These are phyloP conservation scores for Linaria vulgaris DNA, from an alignment of 257 asterid species.

Conservation along the genomic window DNA sequence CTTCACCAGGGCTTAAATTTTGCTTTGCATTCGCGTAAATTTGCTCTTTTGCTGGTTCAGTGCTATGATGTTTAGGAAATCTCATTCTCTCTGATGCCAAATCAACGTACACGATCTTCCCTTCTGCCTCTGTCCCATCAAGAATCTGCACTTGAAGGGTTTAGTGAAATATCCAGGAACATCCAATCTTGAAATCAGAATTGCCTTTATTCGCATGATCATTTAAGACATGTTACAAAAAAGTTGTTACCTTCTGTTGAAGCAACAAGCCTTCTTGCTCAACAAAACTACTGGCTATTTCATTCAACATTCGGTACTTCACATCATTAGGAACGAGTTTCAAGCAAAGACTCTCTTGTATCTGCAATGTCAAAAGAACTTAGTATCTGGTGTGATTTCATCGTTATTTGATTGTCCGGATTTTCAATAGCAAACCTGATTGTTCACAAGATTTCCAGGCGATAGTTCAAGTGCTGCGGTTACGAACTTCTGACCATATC, in stretches of 20 bases:
- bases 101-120: slow-evolving; percentile 23
- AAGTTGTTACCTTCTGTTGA: slow-evolving; percentile 28
- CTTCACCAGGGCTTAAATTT: slow-evolving; percentile 1
- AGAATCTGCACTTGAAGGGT: background rate
- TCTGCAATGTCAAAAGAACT: slow-evolving; percentile 36
- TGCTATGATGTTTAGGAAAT: slow-evolving; percentile 6
- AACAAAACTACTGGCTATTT: slow-evolving; percentile 39
- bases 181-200: background rate
- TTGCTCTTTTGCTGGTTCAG: background rate
- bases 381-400: background rate
- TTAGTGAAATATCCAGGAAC: background rate
- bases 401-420: too few relatives aligned
- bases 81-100: slow-evolving; percentile 18
- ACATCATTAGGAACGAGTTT: slow-evolving; percentile 51
- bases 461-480: slow-evolving; percentile 54
- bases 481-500: slow-evolving; percentile 60
- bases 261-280: slow-evolving; percentile 49
- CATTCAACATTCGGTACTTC: slow-evolving; percentile 56
- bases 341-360: slow-evolving; percentile 39
- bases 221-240: too few relatives aligned
- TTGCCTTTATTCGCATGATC: background rate
- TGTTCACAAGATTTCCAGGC: slow-evolving; percentile 64
- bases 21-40: too few relatives aligned
- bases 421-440: slow-evolving; percentile 46
- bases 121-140: slow-evolving; percentile 17